Conservation (phyloP, 768 basidiomycete species). For the Sistotremastrum suecicum region DNA sequence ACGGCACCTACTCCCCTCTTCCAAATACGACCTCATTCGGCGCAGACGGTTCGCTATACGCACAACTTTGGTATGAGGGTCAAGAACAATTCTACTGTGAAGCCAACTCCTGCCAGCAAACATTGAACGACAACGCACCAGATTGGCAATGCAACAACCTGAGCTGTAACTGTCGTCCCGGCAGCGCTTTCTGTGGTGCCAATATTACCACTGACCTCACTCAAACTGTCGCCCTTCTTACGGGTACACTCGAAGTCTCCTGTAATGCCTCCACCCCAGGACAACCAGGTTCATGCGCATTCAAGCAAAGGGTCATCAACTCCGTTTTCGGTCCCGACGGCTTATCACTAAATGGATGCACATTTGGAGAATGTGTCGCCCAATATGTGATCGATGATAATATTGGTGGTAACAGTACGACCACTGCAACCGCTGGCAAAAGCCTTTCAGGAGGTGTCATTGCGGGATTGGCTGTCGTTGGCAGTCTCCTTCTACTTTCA, state of each 20-base stretch:
- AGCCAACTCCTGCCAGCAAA: slow-evolving; percentile 59
- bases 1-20: slow-evolving; percentile 54
- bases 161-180: slow-evolving; percentile 54
- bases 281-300: slow-evolving; percentile 41
- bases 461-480: slow-evolving; percentile 79
- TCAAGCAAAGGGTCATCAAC: slow-evolving; percentile 59
- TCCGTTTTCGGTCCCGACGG: slow-evolving; percentile 60
- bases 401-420: slow-evolving; percentile 20
- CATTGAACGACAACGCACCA: slow-evolving; percentile 22
- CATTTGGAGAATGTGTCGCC: slow-evolving; percentile 79
- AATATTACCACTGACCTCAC: slow-evolving; percentile 33
- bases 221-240: slow-evolving; percentile 46
- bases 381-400: slow-evolving; percentile 62
- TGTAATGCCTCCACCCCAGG: slow-evolving; percentile 36
- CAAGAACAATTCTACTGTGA: slow-evolving; percentile 82
- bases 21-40: slow-evolving; percentile 51
- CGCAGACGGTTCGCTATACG: slow-evolving; percentile 34
- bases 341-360: slow-evolving; percentile 58
- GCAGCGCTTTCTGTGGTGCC: slow-evolving; percentile 65
- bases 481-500: slow-evolving; percentile 42
- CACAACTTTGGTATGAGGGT: slow-evolving; percentile 66
- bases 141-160: slow-evolving; percentile 66
- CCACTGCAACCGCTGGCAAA: slow-evolving; percentile 18
- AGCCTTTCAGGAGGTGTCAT: slow-evolving; percentile 72
- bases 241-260: slow-evolving; percentile 50